These are phyloP conservation scores for Spinellus fusiger DNA, from an alignment of 192 early-diverging fungal species.

Conservation along the genomic window DNA sequence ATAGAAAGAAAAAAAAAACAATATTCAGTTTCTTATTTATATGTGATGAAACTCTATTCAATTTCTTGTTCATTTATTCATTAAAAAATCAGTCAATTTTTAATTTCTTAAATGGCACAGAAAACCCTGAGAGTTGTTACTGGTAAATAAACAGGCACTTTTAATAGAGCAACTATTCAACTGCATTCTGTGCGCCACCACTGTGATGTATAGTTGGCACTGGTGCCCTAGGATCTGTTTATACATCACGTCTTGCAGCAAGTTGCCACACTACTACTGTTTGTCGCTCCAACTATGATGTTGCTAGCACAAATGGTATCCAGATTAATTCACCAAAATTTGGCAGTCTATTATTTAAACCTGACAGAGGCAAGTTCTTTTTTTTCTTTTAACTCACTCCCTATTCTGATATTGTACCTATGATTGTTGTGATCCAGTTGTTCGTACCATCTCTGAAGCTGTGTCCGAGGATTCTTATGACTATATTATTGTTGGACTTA, in stretches of 20 bases:
- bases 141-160: too few species aligned
- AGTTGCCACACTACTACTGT: conserved; percentile 50
- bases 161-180: too few species aligned
- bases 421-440: conserved; percentile 21
- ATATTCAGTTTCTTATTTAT: too few species aligned
- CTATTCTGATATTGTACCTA: too few species aligned
- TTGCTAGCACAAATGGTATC: conserved; percentile 47
- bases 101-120: too few species aligned
- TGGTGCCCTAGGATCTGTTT: conserved; percentile 65
- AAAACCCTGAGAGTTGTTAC: too few species aligned
- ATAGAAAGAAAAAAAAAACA: too few species aligned
- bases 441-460: conserved; percentile 36
- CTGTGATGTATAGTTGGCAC: conserved; percentile 45
- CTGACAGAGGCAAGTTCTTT: conserved; percentile 35
- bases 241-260: conserved; percentile 57
- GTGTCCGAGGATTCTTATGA: conserved; percentile 43
- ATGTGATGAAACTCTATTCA: too few species aligned
- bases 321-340: conserved; percentile 48
- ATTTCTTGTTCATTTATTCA: too few species aligned
- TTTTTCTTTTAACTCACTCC: too few species aligned
- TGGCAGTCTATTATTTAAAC: conserved; percentile 49
- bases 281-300: conserved; percentile 63
- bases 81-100: too few species aligned
- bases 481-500: conserved; percentile 59
- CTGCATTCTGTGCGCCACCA: too few species aligned